Evolutionary conservation across 768 basidiomycete species (phyloP), one percentile per base, ranked within the genome.

Genomic region (Trametes villosa): DNA sequence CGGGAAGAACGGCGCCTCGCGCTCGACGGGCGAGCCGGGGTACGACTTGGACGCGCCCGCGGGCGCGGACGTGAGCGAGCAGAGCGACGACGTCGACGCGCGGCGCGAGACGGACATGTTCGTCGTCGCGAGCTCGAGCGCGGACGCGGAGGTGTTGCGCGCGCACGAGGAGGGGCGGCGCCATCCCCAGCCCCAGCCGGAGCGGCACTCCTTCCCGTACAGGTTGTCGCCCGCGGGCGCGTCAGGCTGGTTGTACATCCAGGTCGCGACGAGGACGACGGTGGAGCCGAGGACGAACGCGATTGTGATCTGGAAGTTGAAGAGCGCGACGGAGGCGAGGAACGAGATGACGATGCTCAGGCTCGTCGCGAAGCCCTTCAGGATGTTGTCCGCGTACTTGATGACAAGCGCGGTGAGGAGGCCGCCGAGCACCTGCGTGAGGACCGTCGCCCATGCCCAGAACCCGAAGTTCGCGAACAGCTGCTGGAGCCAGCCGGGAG

Each of bases 311-410:
- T 83, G 83, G 80, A 96, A 94, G 72, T 91, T 79, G 82, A 98
- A 98, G 36, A 98, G 85, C 22, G 86, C 86, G 53, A 97, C 89
- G 5, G 92, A 94, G 2, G 91, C 94, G 57, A 95, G 80, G 84
- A 97, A 98, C 26, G 94, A 95, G 62, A 98, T 86, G 70, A 98
- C 88, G 73, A 98, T 98, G 75, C 89, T 91, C 62, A 98, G 80
- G 64, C 89, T 92, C 4, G 96, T 98, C 12, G 96, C 96, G 70
- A 98, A 98, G 33, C 96, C 96, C 76, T 95, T 94, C 72, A 91
- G 79, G 64, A 90, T 91, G 74, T 95, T 96, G 73, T 93, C 92
- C 47, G 91, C 88, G 72, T 96, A 95, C 71, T 95, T 92, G 83
- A 96, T 96, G 38, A 96, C 95, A 74, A 96, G 77, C 2, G 95